These are phyloP conservation scores for Aspergillus nidulans DNA, from an alignment of 495 filamentous ascomycete genomes.

Conservation along the genomic window DNA sequence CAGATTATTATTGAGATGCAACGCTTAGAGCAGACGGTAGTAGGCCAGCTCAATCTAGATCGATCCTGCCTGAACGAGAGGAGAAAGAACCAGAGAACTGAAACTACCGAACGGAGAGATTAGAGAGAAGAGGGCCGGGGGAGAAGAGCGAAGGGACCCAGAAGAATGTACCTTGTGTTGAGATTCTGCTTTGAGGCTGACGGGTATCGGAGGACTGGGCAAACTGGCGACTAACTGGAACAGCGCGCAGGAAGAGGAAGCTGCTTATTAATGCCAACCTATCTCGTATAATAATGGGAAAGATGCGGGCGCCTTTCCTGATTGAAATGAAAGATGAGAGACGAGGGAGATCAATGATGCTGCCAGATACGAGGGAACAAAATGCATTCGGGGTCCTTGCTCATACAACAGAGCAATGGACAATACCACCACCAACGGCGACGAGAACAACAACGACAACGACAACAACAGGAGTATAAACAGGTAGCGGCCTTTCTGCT, in stretches of 20 bases:
- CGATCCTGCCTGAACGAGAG: not conserved
- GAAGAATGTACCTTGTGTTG: not conserved
- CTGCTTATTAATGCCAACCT: not conserved
- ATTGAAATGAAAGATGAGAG: constrained; percentile 9
- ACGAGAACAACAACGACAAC: not conserved
- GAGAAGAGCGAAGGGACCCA: constrained; percentile 7
- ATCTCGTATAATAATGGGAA: not conserved
- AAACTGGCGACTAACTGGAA: too few relatives aligned
- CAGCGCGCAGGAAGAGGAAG: not conserved
- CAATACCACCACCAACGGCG: not conserved
- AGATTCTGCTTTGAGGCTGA: constrained; percentile 7
- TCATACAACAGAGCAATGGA: not conserved
- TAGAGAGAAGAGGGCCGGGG: not conserved
- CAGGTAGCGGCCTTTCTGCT: too few relatives aligned
- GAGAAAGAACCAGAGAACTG: not conserved
- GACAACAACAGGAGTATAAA: too few relatives aligned
- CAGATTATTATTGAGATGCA: not conserved
- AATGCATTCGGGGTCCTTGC: not conserved
- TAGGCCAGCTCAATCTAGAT: not conserved
- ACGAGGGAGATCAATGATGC: not conserved
- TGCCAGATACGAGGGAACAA: not conserved
- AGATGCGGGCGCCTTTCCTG: not conserved
- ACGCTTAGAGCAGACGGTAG: not conserved
- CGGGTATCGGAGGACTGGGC: not conserved
- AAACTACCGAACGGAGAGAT: constrained; percentile 4